Evolutionary conservation across 2,329 filamentous ascomycete species (phyloP), one percentile per base, ranked within the genome.

Genomic region (Colletotrichum chlorophyti): DNA sequence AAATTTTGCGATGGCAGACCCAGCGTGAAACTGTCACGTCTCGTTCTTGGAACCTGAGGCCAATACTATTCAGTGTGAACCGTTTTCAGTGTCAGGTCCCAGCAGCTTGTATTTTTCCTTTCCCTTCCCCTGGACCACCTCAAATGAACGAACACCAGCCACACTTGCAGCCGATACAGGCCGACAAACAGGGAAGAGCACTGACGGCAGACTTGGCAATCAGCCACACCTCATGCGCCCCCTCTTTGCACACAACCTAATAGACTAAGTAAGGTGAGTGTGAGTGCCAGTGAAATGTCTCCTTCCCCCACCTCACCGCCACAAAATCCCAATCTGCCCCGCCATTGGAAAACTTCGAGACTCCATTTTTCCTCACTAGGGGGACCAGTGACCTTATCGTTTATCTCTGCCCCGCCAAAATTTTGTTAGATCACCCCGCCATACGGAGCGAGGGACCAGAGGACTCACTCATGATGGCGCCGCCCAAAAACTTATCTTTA

Each of bases 321-420:
- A 60, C 57, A 59, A 60, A 59, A 60, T 41, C 35, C 37, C 21
- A 10, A 24, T 40, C 24, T 57, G 51, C 57, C 57, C 57, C 57
- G 58, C 53, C 46, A 58, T 42, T 12, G 24, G 29, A 40, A 17
- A 50, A 50, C 29, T 46, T 19, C 47, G 21, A 23, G 48, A 46
- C 37, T 42, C 37, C 46, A 51, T 47, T 48, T 59, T 61, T 47
- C 40, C 15, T 35, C 27, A 19, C 31, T 41, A 37, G n/a, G n/a
- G n/a, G n/a, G 41, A 52, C 26, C 48, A 38, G 35, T 42, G n/a
- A n/a, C 37, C 47, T 54, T 53, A 59, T 53, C 54, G 59, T 50
- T 24, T 53, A 59, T 61, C 59, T 35, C 35, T 51, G 48, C 51
- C 57, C 57, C 47, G 48, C 60, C 53, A 63, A 61, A 61, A 61